Base-by-base conservation (phyloP, 2,329 filamentous ascomycete genomes). In the Endoconidiophora laricicola region DNA sequence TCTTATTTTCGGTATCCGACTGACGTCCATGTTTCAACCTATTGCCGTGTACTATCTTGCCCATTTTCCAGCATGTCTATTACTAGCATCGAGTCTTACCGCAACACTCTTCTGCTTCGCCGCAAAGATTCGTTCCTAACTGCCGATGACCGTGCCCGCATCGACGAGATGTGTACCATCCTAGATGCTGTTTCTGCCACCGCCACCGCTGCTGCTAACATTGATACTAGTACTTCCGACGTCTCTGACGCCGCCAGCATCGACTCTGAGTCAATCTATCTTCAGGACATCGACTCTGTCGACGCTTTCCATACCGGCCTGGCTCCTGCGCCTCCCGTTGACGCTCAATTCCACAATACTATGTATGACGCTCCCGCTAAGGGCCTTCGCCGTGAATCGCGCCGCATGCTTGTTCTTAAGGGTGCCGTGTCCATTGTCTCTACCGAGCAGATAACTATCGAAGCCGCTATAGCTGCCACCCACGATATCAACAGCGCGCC, bases 151-250 rank as follows among this genome's bases (percentile, higher is more conserved):
- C 39, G 33, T 14, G 14, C 23, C 18, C 47, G 47, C 39, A 49
- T 49, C 33, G 40, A 49, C 20, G 47, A 49, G 12, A 49, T 49
- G 47, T 49, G 47, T 29, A 29, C 18, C 3, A 49, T 49, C n/a
- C 40, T 49, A 6, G 47, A 49, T 41, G 10, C 26, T n/a, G 33
- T 44, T 2, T 38, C 9, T 3, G 44, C 36, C 5, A 40, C 39
- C 22, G 40, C 40, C 10, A 23, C 23, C 20, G 14, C 29, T 10
- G 22, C 33, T 10, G 22, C 33, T 3, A 24, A 42, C 16, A 3
- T n/a, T 3, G 26, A 36, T 16, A 41, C 4, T 41, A 41, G 39
- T 22, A 18, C 16, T 18, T 36, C 29, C 7, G n/a, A 36, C 14
- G 29, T 20, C 22, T 46, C 44, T 16, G 37, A 41, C 16, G 7